Conservation (phyloP, 805 yeast genomes). For the Pichia manshurica region DNA sequence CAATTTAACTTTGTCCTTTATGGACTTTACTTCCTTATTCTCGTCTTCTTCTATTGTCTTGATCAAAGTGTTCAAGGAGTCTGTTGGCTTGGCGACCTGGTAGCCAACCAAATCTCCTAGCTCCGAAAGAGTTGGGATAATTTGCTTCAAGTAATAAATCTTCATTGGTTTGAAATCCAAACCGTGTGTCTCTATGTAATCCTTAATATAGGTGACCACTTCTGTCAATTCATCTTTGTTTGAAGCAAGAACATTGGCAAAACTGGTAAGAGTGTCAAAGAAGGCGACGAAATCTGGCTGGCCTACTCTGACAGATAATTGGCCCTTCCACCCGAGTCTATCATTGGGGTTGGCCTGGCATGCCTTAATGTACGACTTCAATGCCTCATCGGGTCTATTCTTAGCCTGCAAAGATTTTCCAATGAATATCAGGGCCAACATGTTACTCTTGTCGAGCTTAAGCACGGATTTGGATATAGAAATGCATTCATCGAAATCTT, state of each 20-base stretch:
- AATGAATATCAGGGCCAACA: slow-evolving; percentile 61
- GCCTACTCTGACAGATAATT: slow-evolving; percentile 41
- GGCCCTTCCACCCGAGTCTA: slow-evolving; percentile 77
- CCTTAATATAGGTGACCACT: slow-evolving; percentile 41
- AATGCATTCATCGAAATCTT: slow-evolving; percentile 10
- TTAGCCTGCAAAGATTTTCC: slow-evolving; percentile 62
- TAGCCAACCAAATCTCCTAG: slow-evolving; percentile 49
- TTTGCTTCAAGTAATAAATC: slow-evolving; percentile 42
- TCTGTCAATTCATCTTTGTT: slow-evolving; percentile 45
- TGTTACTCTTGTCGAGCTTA: slow-evolving; percentile 48
- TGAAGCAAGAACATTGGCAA: slow-evolving; percentile 36
- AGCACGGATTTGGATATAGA: slow-evolving; percentile 33
- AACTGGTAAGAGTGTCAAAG: slow-evolving; percentile 42
- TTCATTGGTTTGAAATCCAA: slow-evolving; percentile 23
- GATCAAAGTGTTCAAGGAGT: slow-evolving; percentile 40
- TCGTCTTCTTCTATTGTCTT: slow-evolving; percentile 38
- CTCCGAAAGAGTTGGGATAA: slow-evolving; percentile 48
- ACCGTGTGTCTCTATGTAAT: slow-evolving; percentile 34
- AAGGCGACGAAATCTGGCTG: slow-evolving; percentile 37
- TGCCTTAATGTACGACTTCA: slow-evolving; percentile 43
- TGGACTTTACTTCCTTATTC: slow-evolving; percentile 34
- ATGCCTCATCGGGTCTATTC: slow-evolving; percentile 36
- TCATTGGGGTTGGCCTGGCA: slow-evolving; percentile 45
- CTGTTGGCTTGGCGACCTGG: slow-evolving; percentile 41
- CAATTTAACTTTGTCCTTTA: slow-evolving; percentile 43